A percentile compares a stretch with the other conserved stretches of the same genome.
Conservation (phyloP, 345 rosid genomes). For the Camelina neglecta region DNA sequence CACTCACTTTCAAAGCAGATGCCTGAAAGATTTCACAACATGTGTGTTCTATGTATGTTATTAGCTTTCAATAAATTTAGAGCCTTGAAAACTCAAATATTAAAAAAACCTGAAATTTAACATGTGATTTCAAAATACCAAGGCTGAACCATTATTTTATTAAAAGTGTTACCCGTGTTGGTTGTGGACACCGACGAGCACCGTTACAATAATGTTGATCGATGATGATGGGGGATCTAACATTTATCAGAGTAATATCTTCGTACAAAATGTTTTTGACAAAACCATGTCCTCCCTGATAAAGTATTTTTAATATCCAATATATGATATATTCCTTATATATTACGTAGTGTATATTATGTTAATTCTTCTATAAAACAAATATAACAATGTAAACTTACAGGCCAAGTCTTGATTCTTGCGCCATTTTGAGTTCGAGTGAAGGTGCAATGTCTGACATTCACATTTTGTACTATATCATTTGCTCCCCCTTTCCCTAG, state of each 20-base stretch:
- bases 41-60: neutral
- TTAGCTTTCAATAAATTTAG: neutral
- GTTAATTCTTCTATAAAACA: neutral
- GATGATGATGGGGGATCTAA: slow-evolving; percentile 13
- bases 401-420: slow-evolving; percentile 37
- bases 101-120: neutral
- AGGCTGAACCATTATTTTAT: neutral
- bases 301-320: neutral
- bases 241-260: slow-evolving; percentile 7
- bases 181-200: neutral
- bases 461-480: slow-evolving; percentile 18
- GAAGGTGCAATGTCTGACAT: slow-evolving; percentile 25
- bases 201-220: slow-evolving; percentile 19
- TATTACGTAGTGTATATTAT: too few relatives aligned
- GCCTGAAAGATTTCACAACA: slow-evolving; percentile 4
- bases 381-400: neutral
- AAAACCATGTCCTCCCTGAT: slow-evolving; percentile 26
- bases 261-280: slow-evolving; percentile 22
- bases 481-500: neutral
- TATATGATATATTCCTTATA: neutral
- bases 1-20: slow-evolving; percentile 30
- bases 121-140: neutral
- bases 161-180: too few relatives aligned
- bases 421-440: slow-evolving; percentile 17
- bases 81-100: neutral